Evolutionary conservation across 331 rosid genomes (phyloP), one percentile per base, ranked within the genome.

Genomic region (Cydonia oblonga): DNA sequence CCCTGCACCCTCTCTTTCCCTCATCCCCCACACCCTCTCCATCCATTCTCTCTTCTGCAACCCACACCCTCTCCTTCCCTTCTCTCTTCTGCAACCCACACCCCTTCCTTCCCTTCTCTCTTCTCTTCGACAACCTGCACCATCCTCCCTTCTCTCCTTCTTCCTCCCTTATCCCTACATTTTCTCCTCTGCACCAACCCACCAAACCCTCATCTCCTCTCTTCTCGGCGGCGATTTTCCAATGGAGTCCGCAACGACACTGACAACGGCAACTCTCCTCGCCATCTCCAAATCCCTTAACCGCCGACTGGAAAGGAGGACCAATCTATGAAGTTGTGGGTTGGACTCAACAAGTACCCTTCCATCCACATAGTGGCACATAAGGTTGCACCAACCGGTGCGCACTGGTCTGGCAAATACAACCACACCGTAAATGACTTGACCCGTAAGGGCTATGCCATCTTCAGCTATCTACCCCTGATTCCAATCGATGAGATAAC

Each of bases 401-500:
- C 84, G 12, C 79, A 59, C 70, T 82, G 78, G 78, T 68, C 80
- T 19, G 82, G 82, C 66, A 87, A 80, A 60, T 90, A 93, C 78
- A 90, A 93, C 84, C 68, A 69, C 19, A 30, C 57, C 59, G 87
- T 87, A 16, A 84, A 77, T 73, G 69, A 29, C 28, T 24, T 86
- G 84, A 65, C 82, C 25, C 70, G 42, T 60, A 93, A 85, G 76
- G 93, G 87, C 19, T 89, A 84, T 53, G 10, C 84, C n/a, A n/a
- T 83, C 1, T 75, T 82, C 40, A 83, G 86, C 5, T 84, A 82
- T 80, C 76, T 87, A 24, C 96, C 96, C 69, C 71, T 82, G 29
- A 85, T 87, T 76, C 98, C 98, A 26, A 23, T 84, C 13, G 81
- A 89, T 16, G 86, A 77, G 61, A 70, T 89, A 64, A 78, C 87